These are phyloP conservation scores for Vitis rotundifolia DNA, from an alignment of 164 flowering plant genomes.

Conservation along the genomic window DNA sequence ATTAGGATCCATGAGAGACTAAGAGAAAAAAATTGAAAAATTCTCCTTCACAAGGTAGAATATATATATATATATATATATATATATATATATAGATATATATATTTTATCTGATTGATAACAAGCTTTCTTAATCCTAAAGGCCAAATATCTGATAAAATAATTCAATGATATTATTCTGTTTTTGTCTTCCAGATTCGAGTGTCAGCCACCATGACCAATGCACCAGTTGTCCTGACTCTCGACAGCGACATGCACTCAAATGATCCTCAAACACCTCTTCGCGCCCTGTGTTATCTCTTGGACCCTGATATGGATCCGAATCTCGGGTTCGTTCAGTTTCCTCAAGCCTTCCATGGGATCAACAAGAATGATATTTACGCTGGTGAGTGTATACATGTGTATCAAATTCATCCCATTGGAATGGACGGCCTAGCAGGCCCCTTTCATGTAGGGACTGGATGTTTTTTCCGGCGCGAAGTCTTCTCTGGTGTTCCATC, in stretches of 20 bases:
- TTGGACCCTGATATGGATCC: conserved; percentile 27
- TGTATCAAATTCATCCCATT: conserved; percentile 34
- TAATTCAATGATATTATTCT: not conserved
- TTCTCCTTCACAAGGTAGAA: too few species aligned
- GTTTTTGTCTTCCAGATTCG: conserved; percentile 41
- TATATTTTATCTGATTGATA: too few species aligned
- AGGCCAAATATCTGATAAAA: not conserved
- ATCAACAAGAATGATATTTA: conserved; percentile 53
- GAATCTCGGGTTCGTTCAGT: conserved; percentile 52
- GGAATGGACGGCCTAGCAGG: conserved; percentile 69
- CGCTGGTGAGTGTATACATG: conserved; percentile 27
- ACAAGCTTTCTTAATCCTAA: too few species aligned
- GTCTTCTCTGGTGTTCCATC: conserved; percentile 48
- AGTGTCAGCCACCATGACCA: conserved; percentile 61
- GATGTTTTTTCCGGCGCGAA: conserved; percentile 53
- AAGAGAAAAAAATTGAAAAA: too few species aligned
- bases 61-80: too few species aligned
- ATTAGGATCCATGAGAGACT: too few species aligned
- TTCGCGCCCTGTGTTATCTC: conserved; percentile 53
- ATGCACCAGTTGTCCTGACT: conserved; percentile 64
- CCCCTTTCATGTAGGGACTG: conserved; percentile 55
- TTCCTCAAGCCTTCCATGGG: conserved; percentile 54
- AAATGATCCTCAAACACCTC: conserved; percentile 58
- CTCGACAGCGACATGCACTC: conserved; percentile 66
- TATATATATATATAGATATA: too few species aligned